phyloP scores from a whole-genome alignment of 2,329 filamentous ascomycete species.

The Fusarium sp. region DNA sequence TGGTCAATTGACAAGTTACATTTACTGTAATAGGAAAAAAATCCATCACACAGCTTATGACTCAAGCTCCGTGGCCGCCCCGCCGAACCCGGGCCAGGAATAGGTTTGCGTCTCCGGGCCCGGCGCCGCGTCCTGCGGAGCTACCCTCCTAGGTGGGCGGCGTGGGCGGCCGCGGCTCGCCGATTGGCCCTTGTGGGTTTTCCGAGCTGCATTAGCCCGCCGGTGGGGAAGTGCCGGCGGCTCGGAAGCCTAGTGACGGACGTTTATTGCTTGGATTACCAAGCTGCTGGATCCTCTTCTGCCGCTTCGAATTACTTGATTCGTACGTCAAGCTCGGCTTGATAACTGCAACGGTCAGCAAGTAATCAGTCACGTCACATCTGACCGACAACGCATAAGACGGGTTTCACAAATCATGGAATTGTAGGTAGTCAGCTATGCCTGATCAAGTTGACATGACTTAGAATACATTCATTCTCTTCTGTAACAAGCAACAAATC shows the following conservation, averaged over 20 bases:
- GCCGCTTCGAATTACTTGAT: slow-evolving; percentile 14
- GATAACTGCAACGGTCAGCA: background rate
- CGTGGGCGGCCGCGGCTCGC: slow-evolving; percentile 32
- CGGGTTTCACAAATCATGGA: slow-evolving; percentile 14
- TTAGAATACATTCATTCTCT: slow-evolving; percentile 19
- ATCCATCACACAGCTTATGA: slow-evolving; percentile 23
- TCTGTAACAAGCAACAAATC: slow-evolving; percentile 16
- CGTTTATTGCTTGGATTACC: slow-evolving; percentile 10
- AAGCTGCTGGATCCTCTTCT: slow-evolving; percentile 18
- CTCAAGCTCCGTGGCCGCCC: slow-evolving; percentile 27
- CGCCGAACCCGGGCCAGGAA: slow-evolving; percentile 27
- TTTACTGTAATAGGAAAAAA: background rate
- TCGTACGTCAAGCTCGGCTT: slow-evolving; percentile 19
- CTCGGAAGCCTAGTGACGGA: background rate
- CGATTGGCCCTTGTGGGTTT: slow-evolving; percentile 35
- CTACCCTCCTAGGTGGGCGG: slow-evolving; percentile 34
- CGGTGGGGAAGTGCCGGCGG: slow-evolving; percentile 4
- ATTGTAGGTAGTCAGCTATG: slow-evolving; percentile 10
- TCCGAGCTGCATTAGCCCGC: slow-evolving; percentile 19
- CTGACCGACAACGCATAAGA: background rate
- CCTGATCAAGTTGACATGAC: background rate
- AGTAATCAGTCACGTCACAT: background rate
- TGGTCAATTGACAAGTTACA: background rate
- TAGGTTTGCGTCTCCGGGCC: slow-evolving; percentile 24
- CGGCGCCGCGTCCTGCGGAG: slow-evolving; percentile 38